Percentiles rank a stretch among this genome's conserved stretches.
Evolutionary conservation across 208 protist genomes (phyloP).

Genomic region (Willaertia magna): DNA sequence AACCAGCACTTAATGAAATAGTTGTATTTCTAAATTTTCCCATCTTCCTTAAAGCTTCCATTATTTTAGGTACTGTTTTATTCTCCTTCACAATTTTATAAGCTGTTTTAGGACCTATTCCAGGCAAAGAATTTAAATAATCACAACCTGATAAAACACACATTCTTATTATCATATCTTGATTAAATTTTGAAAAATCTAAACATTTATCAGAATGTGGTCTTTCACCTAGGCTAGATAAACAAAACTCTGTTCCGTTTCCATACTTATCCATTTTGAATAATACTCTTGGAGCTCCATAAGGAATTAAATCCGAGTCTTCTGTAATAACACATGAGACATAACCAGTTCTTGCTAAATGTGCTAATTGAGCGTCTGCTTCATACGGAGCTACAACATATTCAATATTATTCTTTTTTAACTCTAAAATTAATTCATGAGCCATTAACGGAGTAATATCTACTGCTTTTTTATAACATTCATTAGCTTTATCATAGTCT

Average conservation of each 20-base stretch:
- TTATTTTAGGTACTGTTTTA: not conserved
- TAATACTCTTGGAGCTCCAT: conserved; percentile 47
- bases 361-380: conserved; percentile 96
- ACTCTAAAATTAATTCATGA: conserved; percentile 39
- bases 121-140: not conserved
- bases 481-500: conserved; percentile 36
- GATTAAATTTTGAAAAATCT: not conserved
- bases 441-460: conserved; percentile 62
- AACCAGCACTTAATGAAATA: not conserved
- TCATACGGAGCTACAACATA: conserved; percentile 97
- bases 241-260: conserved; percentile 30
- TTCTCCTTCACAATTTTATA: not conserved
- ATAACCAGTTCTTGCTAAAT: conserved; percentile 63
- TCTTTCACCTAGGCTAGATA: not conserved
- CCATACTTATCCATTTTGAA: conserved; percentile 54
- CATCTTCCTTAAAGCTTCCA: not conserved
- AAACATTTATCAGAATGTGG: not conserved
- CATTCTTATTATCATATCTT: not conserved
- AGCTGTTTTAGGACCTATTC: not conserved
- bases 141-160: conserved; percentile 7
- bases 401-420: conserved; percentile 32
- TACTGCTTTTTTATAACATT: conserved; percentile 49
- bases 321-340: conserved; percentile 86
- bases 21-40: not conserved
- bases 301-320: conserved; percentile 95